Base-by-base conservation (phyloP, 345 rosid species). In the Pistacia atlantica region DNA sequence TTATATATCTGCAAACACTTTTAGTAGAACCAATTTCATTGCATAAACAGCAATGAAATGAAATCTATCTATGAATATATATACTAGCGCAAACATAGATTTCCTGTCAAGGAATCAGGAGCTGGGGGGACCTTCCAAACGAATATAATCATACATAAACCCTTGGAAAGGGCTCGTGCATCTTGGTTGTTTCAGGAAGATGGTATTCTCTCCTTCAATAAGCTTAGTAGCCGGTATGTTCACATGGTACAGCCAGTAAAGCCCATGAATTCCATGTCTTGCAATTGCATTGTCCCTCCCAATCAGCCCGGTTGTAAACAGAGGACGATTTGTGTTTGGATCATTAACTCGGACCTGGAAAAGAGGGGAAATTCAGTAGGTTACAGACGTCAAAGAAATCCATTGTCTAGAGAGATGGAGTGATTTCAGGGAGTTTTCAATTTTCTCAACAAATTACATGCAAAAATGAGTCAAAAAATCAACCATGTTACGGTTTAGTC, bases 201-300 rank as follows among this genome's bases (percentile, higher is more conserved):
- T 80, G 49, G 88, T 89, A 77, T 95, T 95, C 31, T 86, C 87
- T n/a, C 96, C 99, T 74, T 82, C 82, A 72, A 84, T 83, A 72
- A 95, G 77, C 85, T 49, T 71, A 76, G 60, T 61, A 37, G 94
- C 92, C 0, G 87, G 90, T 31, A 95, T 84, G 67, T 88, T 89
- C 75, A 90, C 88, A 2, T 65, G 59, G 77, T 82, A 93, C 56
- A 92, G 89, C 85, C 84, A 74, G 83, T 95, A 90, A 63, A 92
- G 83, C 51, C 99, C 98, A 37, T 90, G 99, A 82, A 87, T 81
- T 68, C 99, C 99, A 1, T 88, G 99, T 68, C 99, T 93, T 3
- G 93, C 94, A n/a, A 95, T 87, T 0, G 99, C 82, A 75, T 95
- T 95, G 89, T 95, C 98, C 83, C 92, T 90, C 67, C 97, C 99